Base-by-base conservation (phyloP, 2,329 filamentous ascomycete species). In the Trichoderma brevicompactum region DNA sequence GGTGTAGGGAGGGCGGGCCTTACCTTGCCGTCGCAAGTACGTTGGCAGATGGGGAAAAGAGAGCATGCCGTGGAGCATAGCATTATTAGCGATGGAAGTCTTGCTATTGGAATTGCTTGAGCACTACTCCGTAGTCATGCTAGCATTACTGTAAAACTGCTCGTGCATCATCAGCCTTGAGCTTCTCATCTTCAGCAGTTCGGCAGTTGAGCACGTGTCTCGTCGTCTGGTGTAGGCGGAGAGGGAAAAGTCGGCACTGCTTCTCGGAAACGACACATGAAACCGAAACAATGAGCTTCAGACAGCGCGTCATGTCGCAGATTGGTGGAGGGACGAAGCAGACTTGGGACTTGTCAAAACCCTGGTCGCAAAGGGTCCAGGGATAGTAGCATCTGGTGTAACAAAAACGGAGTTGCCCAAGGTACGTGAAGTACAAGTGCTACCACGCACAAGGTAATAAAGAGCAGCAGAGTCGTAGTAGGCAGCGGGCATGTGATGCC, bases 181-280 rank as follows among this genome's bases (percentile, higher is more conserved):
- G 10, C 15, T 43, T 10, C 36, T 53, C 32, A 59, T 12, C 41
- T n/a, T 7, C 23, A 32, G 15, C 34, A 10, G 58, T 17, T 44
- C 48, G 28, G 58, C 23, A 53, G 38, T 52, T 52, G 58, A 62
- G 58, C 58, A 62, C 48, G 19, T 62, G 46, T 52, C n/a, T 53
- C 36, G 7, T 36, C 23, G 28, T 36, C 32, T 28, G 9, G 17
- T 9, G 38, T 41, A 46, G 41, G 23, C 23, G 23, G 23, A 28
- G 23, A n/a, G 23, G 23, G 23, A 28, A 28, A 5, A 3, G 23
- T 28, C 23, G 23, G 23, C 23, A 28, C 23, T 28, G 23, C 23
- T 32, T 17, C 23, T 19, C 32, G 49, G 32, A 36, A 54, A 44
- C 43, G 32, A 19, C 32, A 46, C 6, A 15, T 46, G 60, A 63